Percentiles rank a stretch among this genome's conserved stretches.
Conservation (phyloP, 345 rosid species). For the Erodium maritimum region DNA sequence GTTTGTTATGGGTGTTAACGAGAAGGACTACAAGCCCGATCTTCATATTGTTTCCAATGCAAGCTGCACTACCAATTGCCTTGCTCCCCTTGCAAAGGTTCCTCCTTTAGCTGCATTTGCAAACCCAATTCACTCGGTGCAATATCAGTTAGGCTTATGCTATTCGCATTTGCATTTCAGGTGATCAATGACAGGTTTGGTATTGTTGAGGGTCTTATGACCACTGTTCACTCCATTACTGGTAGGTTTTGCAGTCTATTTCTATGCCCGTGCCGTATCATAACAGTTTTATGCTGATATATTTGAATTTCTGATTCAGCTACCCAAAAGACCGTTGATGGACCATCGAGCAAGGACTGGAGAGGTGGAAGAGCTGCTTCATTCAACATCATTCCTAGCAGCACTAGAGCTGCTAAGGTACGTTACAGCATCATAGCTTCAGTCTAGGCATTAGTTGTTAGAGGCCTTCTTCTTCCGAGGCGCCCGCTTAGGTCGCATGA, state of each 20-base stretch:
- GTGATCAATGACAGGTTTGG: constrained; percentile 83
- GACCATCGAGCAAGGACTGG: constrained; percentile 89
- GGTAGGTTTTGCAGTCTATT: constrained; percentile 24
- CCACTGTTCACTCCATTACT: constrained; percentile 79
- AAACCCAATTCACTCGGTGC: background rate
- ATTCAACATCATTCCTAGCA: constrained; percentile 89
- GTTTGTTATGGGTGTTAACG: constrained; percentile 91
- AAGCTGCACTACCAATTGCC: constrained; percentile 96
- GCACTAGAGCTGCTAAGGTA: constrained; percentile 91
- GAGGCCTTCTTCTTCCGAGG: too few relatives aligned
- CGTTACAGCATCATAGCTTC: too few relatives aligned
- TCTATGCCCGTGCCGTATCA: background rate
- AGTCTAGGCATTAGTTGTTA: too few relatives aligned
- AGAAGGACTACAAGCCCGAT: constrained; percentile 76
- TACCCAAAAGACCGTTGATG: constrained; percentile 94
- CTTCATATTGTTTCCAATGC: constrained; percentile 78
- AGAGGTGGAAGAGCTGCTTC: constrained; percentile 98
- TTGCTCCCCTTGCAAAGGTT: constrained; percentile 94
- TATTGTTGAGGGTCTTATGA: constrained; percentile 91
- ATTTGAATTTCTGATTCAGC: constrained; percentile 22
- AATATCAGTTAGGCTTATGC: background rate
- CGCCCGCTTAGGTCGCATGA: too few relatives aligned
- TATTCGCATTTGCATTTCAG: constrained; percentile 14
- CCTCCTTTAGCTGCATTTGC: background rate
- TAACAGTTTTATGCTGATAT: background rate